phyloP scores from a whole-genome alignment of 768 basidiomycete species.

The Trametes sanguinea region DNA sequence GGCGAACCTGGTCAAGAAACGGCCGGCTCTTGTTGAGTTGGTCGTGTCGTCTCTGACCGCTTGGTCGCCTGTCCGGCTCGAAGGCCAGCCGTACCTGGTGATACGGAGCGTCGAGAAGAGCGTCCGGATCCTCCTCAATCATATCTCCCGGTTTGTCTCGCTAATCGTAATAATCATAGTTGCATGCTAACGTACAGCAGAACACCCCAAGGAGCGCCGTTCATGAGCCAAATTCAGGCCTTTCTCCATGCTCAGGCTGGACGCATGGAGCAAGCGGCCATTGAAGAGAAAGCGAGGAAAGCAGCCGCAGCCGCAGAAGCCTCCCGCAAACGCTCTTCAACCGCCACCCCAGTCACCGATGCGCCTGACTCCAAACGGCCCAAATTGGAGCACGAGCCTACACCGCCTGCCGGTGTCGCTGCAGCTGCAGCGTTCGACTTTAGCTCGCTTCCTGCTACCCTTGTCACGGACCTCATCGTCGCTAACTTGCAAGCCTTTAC shows the following conservation, averaged over 20 bases:
- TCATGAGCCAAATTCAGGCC: conserved; percentile 71
- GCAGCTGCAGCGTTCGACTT: conserved; percentile 70
- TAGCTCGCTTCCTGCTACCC: conserved; percentile 67
- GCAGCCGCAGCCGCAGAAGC: conserved; percentile 41
- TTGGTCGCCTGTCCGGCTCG: conserved; percentile 81
- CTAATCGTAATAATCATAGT: background rate
- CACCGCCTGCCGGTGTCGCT: conserved; percentile 39
- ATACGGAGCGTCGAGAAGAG: conserved; percentile 90
- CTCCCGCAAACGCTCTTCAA: conserved; percentile 56
- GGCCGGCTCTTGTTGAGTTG: conserved; percentile 70
- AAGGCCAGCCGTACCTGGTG: conserved; percentile 54
- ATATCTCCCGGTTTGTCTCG: conserved; percentile 72
- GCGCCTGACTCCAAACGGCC: conserved; percentile 68
- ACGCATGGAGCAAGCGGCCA: conserved; percentile 79
- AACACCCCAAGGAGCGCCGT: conserved; percentile 59
- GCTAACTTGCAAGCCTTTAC: conserved; percentile 82
- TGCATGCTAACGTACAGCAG: conserved; percentile 34
- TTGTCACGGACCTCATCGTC: conserved; percentile 87
- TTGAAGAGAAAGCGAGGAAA: conserved; percentile 67
- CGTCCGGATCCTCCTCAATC: conserved; percentile 75
- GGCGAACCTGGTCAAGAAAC: conserved; percentile 73
- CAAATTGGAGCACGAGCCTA: conserved; percentile 61
- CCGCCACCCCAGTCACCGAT: conserved; percentile 42
- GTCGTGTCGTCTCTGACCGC: conserved; percentile 74
- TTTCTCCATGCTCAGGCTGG: conserved; percentile 67